Conservation (phyloP, 2,329 filamentous ascomycete species). For the Aspergillus aculeatinus region DNA sequence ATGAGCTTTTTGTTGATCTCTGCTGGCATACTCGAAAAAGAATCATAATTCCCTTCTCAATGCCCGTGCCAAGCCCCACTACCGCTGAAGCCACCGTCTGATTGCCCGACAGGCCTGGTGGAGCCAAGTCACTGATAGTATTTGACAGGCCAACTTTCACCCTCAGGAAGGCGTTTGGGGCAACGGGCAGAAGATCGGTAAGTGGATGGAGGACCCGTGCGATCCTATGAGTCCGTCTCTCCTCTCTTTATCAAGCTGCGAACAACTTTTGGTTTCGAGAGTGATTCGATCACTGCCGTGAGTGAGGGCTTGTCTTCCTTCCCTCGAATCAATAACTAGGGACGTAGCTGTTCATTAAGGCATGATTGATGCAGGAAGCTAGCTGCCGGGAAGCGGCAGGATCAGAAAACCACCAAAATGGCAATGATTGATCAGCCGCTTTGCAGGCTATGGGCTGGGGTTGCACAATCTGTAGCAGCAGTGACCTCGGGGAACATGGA, state of each 20-base stretch:
- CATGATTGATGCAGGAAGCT: slow-evolving; percentile 16
- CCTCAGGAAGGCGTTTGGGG: background rate
- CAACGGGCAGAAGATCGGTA: background rate
- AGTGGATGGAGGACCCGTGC: background rate
- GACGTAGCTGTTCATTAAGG: background rate
- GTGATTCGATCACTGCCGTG: slow-evolving; percentile 10
- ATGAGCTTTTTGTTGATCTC: too few species aligned
- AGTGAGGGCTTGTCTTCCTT: slow-evolving; percentile 6
- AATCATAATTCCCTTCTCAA: background rate
- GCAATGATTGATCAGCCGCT: slow-evolving; percentile 20
- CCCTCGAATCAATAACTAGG: background rate
- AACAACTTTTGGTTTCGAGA: background rate
- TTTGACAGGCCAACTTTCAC: slow-evolving; percentile 15
- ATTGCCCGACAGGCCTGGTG: slow-evolving; percentile 18
- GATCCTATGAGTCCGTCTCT: slow-evolving; percentile 4
- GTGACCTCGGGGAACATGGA: background rate
- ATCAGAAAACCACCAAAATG: slow-evolving; percentile 12
- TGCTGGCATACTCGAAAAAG: too few species aligned
- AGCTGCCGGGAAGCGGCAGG: slow-evolving; percentile 20
- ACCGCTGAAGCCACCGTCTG: slow-evolving; percentile 14
- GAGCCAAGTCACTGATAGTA: slow-evolving; percentile 9
- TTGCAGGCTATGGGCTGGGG: slow-evolving; percentile 14
- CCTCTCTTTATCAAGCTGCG: background rate
- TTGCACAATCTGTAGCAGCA: slow-evolving; percentile 21
- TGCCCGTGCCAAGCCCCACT: slow-evolving; percentile 18